phyloP scores from a whole-genome alignment of 352 stramenopile species.

The Phytopythium ostracodes region DNA sequence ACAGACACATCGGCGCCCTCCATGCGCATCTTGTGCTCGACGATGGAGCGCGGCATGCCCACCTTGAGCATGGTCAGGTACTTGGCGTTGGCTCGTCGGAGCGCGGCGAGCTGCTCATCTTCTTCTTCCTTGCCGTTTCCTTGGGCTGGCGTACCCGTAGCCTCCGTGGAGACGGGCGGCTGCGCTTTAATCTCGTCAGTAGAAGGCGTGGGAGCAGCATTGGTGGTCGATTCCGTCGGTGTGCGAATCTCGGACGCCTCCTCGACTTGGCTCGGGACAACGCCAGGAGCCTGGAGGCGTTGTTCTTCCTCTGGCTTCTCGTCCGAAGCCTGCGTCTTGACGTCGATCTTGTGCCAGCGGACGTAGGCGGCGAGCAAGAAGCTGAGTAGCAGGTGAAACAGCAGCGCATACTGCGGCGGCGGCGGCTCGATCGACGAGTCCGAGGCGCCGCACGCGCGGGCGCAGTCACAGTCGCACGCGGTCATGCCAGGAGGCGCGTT shows the following conservation, averaged over 20 bases:
- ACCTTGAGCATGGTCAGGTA: slow-evolving; percentile 86
- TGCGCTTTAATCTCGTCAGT: background rate
- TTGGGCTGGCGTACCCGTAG: background rate
- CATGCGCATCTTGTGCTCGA: slow-evolving; percentile 68
- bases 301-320: background rate
- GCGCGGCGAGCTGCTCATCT: slow-evolving; percentile 25
- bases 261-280: background rate
- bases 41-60: slow-evolving; percentile 50
- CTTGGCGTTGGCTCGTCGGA: slow-evolving; percentile 22
- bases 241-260: background rate
- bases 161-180: slow-evolving; percentile 1
- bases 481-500: background rate
- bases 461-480: slow-evolving; percentile 5
- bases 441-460: slow-evolving; percentile 17
- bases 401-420: slow-evolving; percentile 21
- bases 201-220: background rate
- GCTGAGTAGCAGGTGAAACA: slow-evolving; percentile 35
- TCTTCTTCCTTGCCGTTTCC: slow-evolving; percentile 5
- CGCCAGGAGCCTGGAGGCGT: background rate
- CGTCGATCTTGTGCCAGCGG: slow-evolving; percentile 30
- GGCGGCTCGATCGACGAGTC: slow-evolving; percentile 3
- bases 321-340: slow-evolving; percentile 17
- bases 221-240: slow-evolving; percentile 1
- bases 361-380: slow-evolving; percentile 38
- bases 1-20: slow-evolving; percentile 54